These are phyloP conservation scores for Orbilia oligospora DNA, from an alignment of 2,329 filamentous ascomycete genomes.

Conservation along the genomic window DNA sequence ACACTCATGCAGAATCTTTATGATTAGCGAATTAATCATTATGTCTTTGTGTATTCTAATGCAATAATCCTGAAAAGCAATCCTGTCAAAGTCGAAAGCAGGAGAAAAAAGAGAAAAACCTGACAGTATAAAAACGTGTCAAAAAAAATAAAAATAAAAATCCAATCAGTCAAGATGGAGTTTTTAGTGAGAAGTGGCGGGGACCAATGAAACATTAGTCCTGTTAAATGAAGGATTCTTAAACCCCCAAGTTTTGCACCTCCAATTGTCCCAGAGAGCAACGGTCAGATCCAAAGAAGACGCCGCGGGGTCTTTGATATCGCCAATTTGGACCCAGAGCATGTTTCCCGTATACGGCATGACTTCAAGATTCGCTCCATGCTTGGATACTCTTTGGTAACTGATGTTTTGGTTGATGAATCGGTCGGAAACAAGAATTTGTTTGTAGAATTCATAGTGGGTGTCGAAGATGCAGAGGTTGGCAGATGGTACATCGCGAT, in stretches of 20 bases:
- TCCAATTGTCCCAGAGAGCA: constrained; percentile 39
- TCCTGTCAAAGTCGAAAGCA: not conserved
- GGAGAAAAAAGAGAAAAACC: not conserved
- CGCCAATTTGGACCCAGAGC: constrained; percentile 11
- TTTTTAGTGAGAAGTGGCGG: not conserved
- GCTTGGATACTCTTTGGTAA: constrained; percentile 25
- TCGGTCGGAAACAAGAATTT: not conserved
- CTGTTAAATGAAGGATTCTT: constrained; percentile 19
- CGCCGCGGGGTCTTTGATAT: constrained; percentile 9
- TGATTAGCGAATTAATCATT: not conserved
- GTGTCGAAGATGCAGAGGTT: constrained; percentile 6
- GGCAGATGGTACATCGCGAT: constrained; percentile 12
- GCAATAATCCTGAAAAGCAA: not conserved
- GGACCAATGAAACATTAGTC: not conserved
- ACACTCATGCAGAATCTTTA: not conserved
- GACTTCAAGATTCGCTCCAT: not conserved
- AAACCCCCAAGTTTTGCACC: constrained; percentile 31
- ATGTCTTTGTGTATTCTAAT: not conserved
- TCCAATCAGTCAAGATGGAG: not conserved
- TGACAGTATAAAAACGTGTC: not conserved
- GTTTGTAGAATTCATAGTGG: constrained; percentile 5
- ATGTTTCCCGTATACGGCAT: not conserved
- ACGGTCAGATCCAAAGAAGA: constrained; percentile 31
- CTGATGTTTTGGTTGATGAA: not conserved
- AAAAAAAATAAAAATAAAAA: too few relatives aligned